Conservation (phyloP, 2,329 filamentous ascomycete genomes). For the Aureobasidium sp. region DNA sequence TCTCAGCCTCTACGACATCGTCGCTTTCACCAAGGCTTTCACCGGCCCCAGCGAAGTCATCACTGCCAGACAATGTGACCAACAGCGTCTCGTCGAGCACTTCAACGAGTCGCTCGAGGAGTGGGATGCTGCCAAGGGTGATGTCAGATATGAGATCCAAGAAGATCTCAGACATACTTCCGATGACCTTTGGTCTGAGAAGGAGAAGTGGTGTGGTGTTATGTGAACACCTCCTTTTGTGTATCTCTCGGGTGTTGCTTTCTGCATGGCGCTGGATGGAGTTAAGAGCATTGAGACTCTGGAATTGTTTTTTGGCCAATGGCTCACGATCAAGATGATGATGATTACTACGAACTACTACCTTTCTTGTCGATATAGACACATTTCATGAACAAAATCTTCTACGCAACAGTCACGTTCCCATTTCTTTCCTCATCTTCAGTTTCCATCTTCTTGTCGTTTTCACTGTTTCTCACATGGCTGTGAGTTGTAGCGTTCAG, state of each 20-base stretch:
- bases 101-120: slow-evolving; percentile 10
- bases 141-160: slow-evolving; percentile 2
- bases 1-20: slow-evolving; percentile 5
- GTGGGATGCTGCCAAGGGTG: slow-evolving; percentile 2
- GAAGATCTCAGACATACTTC: slow-evolving; percentile 1
- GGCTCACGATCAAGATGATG: slow-evolving; percentile 10
- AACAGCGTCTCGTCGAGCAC: slow-evolving; percentile 10
- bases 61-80: slow-evolving; percentile 1
- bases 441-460: neutral
- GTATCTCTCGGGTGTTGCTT: neutral
- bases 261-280: neutral
- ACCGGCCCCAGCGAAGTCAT: slow-evolving; percentile 7
- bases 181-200: slow-evolving; percentile 10
- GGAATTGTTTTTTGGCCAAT: slow-evolving; percentile 1
- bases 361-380: slow-evolving; percentile 13
- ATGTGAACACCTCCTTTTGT: neutral
- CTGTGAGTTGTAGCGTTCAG: too few species aligned
- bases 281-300: neutral
- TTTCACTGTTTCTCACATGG: neutral
- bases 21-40: slow-evolving; percentile 11
- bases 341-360: slow-evolving; percentile 9
- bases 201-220: slow-evolving; percentile 11
- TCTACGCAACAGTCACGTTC: neutral
- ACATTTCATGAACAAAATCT: slow-evolving; percentile 6
- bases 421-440: neutral